These are phyloP conservation scores for Hyphodiscus sp. DNA, from an alignment of 2,329 filamentous ascomycete species.

Conservation along the genomic window DNA sequence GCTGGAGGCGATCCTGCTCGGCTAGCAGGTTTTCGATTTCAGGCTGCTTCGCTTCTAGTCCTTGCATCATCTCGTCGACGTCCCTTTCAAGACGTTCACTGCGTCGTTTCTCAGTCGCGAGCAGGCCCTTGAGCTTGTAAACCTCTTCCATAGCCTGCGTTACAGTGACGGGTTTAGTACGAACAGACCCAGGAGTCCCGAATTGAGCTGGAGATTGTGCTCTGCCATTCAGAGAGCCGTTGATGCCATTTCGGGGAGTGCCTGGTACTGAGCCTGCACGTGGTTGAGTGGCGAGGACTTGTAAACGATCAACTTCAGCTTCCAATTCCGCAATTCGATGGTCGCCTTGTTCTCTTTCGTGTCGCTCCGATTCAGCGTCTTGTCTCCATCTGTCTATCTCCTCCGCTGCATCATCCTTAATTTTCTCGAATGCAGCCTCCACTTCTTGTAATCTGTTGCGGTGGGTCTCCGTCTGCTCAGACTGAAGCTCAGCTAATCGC, in stretches of 20 bases:
- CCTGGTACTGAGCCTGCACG: conserved; percentile 45
- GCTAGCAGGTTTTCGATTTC: conserved; percentile 80
- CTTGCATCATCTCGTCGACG: conserved; percentile 78
- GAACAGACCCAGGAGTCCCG: conserved; percentile 52
- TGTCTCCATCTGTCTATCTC: conserved; percentile 47
- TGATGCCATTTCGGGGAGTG: conserved; percentile 46
- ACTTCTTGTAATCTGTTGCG: conserved; percentile 65
- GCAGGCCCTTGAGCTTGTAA: conserved; percentile 62
- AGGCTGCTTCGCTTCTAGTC: conserved; percentile 78
- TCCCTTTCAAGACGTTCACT: conserved; percentile 69
- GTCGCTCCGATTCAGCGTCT: conserved; percentile 48
- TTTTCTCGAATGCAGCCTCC: conserved; percentile 52
- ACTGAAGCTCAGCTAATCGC: conserved; percentile 75
- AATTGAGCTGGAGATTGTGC: conserved; percentile 50
- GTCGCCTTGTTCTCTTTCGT: conserved; percentile 56
- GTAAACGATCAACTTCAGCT: conserved; percentile 51
- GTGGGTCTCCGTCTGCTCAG: conserved; percentile 68
- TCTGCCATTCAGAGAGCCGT: conserved; percentile 47
- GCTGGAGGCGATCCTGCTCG: conserved; percentile 73
- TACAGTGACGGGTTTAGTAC: conserved; percentile 49
- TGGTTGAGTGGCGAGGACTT: conserved; percentile 41
- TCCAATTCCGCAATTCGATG: conserved; percentile 59
- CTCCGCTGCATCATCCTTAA: conserved; percentile 56
- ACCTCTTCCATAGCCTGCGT: conserved; percentile 60
- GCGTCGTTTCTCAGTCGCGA: conserved; percentile 67